Evolutionary conservation across 345 rosid genomes (phyloP).

Genomic region (Capsella bursapastoris): DNA sequence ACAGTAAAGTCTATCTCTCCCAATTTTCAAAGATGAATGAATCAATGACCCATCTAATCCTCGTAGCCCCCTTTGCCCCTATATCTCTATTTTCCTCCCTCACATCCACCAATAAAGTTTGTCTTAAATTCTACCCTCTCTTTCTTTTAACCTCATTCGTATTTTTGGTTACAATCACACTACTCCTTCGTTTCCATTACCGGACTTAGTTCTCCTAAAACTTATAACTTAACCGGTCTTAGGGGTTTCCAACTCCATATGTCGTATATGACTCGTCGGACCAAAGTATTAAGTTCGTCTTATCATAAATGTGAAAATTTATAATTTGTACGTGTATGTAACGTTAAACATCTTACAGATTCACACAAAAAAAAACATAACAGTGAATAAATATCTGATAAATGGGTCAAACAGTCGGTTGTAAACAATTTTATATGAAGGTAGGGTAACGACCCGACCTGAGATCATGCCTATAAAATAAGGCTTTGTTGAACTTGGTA

Average conservation of each 20-base stretch:
- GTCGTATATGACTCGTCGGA: background rate
- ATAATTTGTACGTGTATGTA: background rate
- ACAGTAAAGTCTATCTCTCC: constrained; percentile 36
- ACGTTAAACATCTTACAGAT: background rate
- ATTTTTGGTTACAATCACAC: constrained; percentile 36
- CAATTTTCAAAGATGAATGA: constrained; percentile 42
- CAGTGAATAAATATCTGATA: background rate
- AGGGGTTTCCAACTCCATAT: background rate
- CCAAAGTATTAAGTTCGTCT: background rate
- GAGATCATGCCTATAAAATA: constrained; percentile 28
- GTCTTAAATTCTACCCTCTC: constrained; percentile 28
- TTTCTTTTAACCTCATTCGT: constrained; percentile 30
- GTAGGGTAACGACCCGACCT: constrained; percentile 32
- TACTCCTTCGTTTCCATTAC: constrained; percentile 27
- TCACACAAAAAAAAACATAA: background rate
- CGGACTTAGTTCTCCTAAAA: constrained; percentile 3
- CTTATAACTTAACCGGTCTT: constrained; percentile 7
- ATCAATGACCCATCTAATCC: constrained; percentile 44
- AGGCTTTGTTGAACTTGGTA: constrained; percentile 32
- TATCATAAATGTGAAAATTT: background rate
- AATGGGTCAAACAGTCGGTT: background rate
- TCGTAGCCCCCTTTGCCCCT: constrained; percentile 39
- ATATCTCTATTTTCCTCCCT: constrained; percentile 19
- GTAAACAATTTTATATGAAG: constrained; percentile 9
- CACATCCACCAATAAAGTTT: constrained; percentile 39